phyloP scores from a whole-genome alignment of 2,329 filamentous ascomycete genomes.

The Stromatinia cepivora region DNA sequence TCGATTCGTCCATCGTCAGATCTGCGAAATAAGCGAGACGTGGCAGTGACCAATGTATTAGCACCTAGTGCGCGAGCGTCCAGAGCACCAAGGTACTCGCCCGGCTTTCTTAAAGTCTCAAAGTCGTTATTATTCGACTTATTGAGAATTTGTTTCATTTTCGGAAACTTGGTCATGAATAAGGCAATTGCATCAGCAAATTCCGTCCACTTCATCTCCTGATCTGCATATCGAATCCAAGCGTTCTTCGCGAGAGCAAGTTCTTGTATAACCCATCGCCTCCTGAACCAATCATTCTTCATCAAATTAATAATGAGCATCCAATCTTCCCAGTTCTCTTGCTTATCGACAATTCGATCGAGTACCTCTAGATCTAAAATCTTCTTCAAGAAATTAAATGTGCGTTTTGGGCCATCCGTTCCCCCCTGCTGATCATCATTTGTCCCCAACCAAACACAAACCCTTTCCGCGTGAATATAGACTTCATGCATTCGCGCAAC shows the following conservation, averaged over 20 bases:
- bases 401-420: background rate
- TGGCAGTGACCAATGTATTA: slow-evolving; percentile 27
- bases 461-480: slow-evolving; percentile 24
- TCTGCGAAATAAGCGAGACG: slow-evolving; percentile 29
- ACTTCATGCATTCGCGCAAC: slow-evolving; percentile 28
- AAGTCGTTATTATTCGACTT: background rate
- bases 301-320: slow-evolving; percentile 27
- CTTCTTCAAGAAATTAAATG: slow-evolving; percentile 25
- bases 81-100: slow-evolving; percentile 6
- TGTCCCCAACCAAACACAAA: slow-evolving; percentile 28
- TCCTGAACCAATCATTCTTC: slow-evolving; percentile 42
- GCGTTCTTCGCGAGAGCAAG: slow-evolving; percentile 43
- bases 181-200: slow-evolving; percentile 28
- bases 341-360: slow-evolving; percentile 8
- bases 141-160: slow-evolving; percentile 22
- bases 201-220: slow-evolving; percentile 26
- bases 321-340: slow-evolving; percentile 5
- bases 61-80: slow-evolving; percentile 30
- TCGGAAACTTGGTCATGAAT: slow-evolving; percentile 29
- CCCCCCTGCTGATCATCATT: background rate
- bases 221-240: slow-evolving; percentile 42
- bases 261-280: slow-evolving; percentile 47
- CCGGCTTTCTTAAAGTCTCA: slow-evolving; percentile 2
- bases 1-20: slow-evolving; percentile 26
- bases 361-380: slow-evolving; percentile 24